A percentile compares a stretch with the other conserved stretches of the same genome.
Conservation (phyloP, 2,329 filamentous ascomycete species). For the Dichotomopilus funicola region DNA sequence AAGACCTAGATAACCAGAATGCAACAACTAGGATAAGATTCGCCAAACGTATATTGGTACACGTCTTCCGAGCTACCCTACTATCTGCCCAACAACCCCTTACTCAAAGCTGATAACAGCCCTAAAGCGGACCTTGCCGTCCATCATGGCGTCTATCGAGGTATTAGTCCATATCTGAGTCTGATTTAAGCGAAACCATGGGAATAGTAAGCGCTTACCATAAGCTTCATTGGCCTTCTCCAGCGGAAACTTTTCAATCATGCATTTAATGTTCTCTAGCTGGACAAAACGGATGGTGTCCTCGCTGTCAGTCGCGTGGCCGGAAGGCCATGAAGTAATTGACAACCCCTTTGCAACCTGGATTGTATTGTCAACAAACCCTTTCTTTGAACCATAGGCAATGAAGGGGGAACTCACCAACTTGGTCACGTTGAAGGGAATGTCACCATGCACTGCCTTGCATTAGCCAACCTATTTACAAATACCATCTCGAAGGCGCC, state of each 20-base stretch:
- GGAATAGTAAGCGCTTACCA: conserved; percentile 5
- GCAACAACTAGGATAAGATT: background rate
- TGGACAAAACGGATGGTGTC: conserved; percentile 61
- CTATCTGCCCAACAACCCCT: background rate
- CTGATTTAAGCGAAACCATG: background rate
- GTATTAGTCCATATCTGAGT: background rate
- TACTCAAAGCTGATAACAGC: conserved; percentile 41
- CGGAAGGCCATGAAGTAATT: conserved; percentile 58
- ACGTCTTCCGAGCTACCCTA: background rate
- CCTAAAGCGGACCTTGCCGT: conserved; percentile 44
- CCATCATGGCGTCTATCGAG: conserved; percentile 38
- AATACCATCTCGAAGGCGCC: no score
- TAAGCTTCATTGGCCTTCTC: conserved; percentile 41
- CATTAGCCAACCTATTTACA: background rate
- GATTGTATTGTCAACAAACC: conserved; percentile 10
- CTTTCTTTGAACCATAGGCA: background rate
- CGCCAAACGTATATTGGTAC: background rate
- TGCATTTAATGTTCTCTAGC: conserved; percentile 55
- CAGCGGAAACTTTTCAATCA: conserved; percentile 59
- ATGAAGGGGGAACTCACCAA: conserved; percentile 10
- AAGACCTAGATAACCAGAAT: background rate
- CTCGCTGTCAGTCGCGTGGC: conserved; percentile 55
- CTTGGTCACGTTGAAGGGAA: conserved; percentile 33
- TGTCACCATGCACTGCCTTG: conserved; percentile 32
- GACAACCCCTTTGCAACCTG: conserved; percentile 42